These are phyloP conservation scores for Candida vartiovaarae DNA, from an alignment of 805 yeast species.

Conservation along the genomic window DNA sequence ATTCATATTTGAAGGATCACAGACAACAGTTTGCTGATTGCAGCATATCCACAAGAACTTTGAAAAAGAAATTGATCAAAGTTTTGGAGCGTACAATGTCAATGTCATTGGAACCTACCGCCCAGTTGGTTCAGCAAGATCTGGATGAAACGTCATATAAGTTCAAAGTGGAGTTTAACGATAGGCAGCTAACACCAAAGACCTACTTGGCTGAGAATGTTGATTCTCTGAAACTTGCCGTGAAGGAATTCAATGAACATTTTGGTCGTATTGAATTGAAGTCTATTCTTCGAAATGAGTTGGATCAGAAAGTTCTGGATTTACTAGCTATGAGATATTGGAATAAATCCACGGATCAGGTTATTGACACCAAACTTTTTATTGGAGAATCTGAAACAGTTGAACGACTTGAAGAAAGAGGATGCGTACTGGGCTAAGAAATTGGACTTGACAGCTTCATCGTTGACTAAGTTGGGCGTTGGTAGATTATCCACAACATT, in stretches of 20 bases:
- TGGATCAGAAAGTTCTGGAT: slow-evolving; percentile 87
- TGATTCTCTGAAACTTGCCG: slow-evolving; percentile 76
- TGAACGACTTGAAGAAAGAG: slow-evolving; percentile 51
- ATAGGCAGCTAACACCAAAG: slow-evolving; percentile 87
- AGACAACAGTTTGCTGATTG: slow-evolving; percentile 56
- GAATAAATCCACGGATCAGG: slow-evolving; percentile 45
- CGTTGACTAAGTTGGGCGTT: slow-evolving; percentile 85
- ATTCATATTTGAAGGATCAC: slow-evolving; percentile 54
- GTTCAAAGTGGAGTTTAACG: slow-evolving; percentile 95
- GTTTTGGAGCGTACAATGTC: slow-evolving; percentile 92
- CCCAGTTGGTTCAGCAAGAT: slow-evolving; percentile 77
- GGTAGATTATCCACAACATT: slow-evolving; percentile 85
- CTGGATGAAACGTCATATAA: slow-evolving; percentile 88
- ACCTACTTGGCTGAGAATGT: slow-evolving; percentile 89
- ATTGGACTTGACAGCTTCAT: slow-evolving; percentile 75
- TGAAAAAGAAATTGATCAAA: slow-evolving; percentile 75
- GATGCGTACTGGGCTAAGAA: slow-evolving; percentile 85
- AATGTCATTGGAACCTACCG: slow-evolving; percentile 79
- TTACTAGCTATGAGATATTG: slow-evolving; percentile 86
- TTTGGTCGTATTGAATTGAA: slow-evolving; percentile 81
- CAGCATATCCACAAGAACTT: slow-evolving; percentile 63
- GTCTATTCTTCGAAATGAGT: slow-evolving; percentile 68
- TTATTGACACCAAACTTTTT: slow-evolving; percentile 17
- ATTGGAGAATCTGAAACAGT: slow-evolving; percentile 42
- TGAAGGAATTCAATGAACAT: slow-evolving; percentile 77